These are phyloP conservation scores for Prunus yedoensis DNA, from an alignment of 331 rosid genomes.

Conservation along the genomic window DNA sequence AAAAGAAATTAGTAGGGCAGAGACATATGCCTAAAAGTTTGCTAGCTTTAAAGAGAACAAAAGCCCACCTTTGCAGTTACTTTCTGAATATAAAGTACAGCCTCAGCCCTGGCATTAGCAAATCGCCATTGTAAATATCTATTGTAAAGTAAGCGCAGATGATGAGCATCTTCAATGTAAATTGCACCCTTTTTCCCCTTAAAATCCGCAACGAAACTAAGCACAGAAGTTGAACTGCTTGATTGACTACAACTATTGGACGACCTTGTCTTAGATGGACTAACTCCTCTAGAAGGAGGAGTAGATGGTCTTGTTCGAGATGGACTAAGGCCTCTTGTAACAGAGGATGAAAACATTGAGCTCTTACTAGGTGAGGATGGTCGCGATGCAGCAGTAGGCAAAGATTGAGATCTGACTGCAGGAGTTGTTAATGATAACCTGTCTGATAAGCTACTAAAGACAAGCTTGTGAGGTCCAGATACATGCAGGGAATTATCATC, in stretches of 20 bases:
- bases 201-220: conserved; percentile 77
- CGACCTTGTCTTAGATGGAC: conserved; percentile 62
- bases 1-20: neutral
- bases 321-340: conserved; percentile 77
- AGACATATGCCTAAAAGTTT: neutral
- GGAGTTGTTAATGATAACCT: conserved; percentile 36
- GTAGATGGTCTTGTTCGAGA: conserved; percentile 75
- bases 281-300: conserved; percentile 74
- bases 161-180: conserved; percentile 89
- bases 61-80: conserved; percentile 73
- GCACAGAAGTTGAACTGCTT: conserved; percentile 66
- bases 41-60: neutral
- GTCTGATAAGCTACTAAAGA: conserved; percentile 42
- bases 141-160: conserved; percentile 77
- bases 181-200: conserved; percentile 72
- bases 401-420: conserved; percentile 57
- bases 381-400: conserved; percentile 41
- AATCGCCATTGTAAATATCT: conserved; percentile 90
- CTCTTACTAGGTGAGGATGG: conserved; percentile 66
- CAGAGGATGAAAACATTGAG: conserved; percentile 35
- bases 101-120: conserved; percentile 80
- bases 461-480: conserved; percentile 47
- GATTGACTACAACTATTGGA: conserved; percentile 46
- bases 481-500: conserved; percentile 46
- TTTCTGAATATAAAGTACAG: conserved; percentile 64